Evolutionary conservation across 805 yeast species (phyloP), one percentile per base, ranked within the genome.

Genomic region (Groenewaldozyma tartarivorans): DNA sequence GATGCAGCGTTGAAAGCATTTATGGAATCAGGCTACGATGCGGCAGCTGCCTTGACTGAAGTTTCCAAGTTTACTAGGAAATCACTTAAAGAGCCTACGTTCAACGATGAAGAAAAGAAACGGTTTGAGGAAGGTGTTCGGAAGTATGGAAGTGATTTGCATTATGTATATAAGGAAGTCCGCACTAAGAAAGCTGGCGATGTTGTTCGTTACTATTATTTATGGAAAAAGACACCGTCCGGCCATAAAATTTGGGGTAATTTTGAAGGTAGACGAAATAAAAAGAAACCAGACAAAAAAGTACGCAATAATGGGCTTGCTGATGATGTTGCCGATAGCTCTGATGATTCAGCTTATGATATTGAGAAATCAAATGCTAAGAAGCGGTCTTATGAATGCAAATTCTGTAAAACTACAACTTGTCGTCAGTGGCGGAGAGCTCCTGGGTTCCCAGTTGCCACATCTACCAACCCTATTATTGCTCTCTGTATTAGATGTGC

Each of bases 401-500:
- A 79, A 55, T 79, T 79, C 55, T 90, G 98, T 57, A 57, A 64
- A 4, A 72, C 87, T 0, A 55, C 60, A 4, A 55, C 54, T 7
- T 75, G 87, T 0, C 52, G 60, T 1, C 75, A 70, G 39, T 85
- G 95, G 95, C 75, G 71, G 48, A 66, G 81, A 39, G 72, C 79
- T 1, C 80, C 92, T 1, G 92, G 90, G 1, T 69, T 67, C 21
- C 63, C 67, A 2, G 59, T 60, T 3, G 66, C 68, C 9, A 58
- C 62, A 3, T 61, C 50, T 1, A 50, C 54, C 6, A 54, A 62
- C 4, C 52, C 63, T 1, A 62, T 76, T 1, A 60, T 67, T 13
- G 96, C 87, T 0, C 63, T 90, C 11, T 90, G 98, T 58, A 62
- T 71, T 21, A 67, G 97, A 40, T 90, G 98, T 64, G 95, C 96